Base-by-base conservation (phyloP, 2,329 filamentous ascomycete genomes). In the Penicillium paneum region DNA sequence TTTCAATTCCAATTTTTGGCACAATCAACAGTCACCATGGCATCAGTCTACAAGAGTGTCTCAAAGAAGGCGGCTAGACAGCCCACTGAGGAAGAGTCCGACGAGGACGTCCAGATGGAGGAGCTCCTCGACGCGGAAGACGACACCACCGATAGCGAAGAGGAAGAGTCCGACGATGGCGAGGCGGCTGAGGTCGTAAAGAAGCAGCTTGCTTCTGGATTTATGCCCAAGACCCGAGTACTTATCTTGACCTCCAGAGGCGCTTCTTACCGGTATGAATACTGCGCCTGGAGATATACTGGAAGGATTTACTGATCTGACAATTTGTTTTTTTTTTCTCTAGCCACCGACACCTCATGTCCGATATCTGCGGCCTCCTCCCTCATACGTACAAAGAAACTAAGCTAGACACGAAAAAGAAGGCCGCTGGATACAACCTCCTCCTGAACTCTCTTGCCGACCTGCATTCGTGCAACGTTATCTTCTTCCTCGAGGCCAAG, bases 361-460 rank as follows among this genome's bases (percentile, higher is more conserved):
- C 92, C 68, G 94, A 99, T 69, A 81, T 99, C 44, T 85, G 91
- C 54, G 83, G 88, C 29, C 86, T 99, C 74, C 86, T 99, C 62
- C 94, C 94, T 2, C 94, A 99, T 73, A 87, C 87, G 62, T 86
- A 91, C 69, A 96, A 96, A 78, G 94, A 99, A 72, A 91, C 89
- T 65, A 99, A 99, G 76, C 90, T 97, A 63, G 94, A 99, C 74
- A 94, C 91, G 49, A 97, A 97, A 78, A 92, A 90, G 35, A 91
- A 76, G 65, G 73, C 71, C 7, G 71, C 75, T 45, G 75, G 76
- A 35, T 78, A 78, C 64, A 94, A 79, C 82, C 91, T 64, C 82
- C 85, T 81, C 80, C 83, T 96, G 48, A 94, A 94, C 76, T 90
- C 92, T 67, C 76, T 81, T 21, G 83, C 83, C 35, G 84, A 87